Base-by-base conservation (phyloP, 257 asterid genomes). In the Lithospermum erythrorhizon region DNA sequence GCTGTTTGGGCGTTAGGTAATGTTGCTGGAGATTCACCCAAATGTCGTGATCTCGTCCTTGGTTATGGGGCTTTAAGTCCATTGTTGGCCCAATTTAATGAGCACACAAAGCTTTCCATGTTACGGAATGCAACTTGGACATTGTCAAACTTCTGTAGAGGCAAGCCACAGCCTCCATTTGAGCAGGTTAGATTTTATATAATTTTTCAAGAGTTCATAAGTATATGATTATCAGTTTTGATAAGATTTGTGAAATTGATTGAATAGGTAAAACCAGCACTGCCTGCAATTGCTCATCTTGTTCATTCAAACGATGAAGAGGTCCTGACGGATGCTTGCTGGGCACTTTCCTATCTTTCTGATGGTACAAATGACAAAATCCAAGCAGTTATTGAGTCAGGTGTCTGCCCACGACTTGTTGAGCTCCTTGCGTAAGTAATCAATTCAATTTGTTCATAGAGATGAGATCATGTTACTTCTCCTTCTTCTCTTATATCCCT, bases 1-100 rank as follows among this genome's bases (percentile, higher is more conserved):
- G 97, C 97, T 68, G 97, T 89, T 6, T 89, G 97, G 97, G 97
- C 97, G 7, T 77, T 89, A 70, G 97, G 95, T 64, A 89, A 89
- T 72, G 91, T 89, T 15, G 95, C 97, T 65, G 97, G 97, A 23
- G 97, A 89, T 76, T 89, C 97, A 59, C 88, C 95, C 30, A 82
- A 75, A 66, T 89, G 97, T 64, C 83, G 97, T 22, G 95, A 89
- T 75, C 87, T 89, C 68, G 97, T 89, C 54, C 91, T 89, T 75
- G 68, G 73, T 8, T 64, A 75, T 64, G 95, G 97, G 49, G 97
- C 94, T 37, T 67, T 89, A 78, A 77, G 59, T 57, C 93, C 94
- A 9, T 76, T 89, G 80, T 69, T 89, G 58, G 78, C 85, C 22
- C 97, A 79, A 80, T 73, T 89, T 65, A 89, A 84, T 75, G 93